Percentiles rank a stretch among this genome's conserved stretches.
Evolutionary conservation across 345 rosid species (phyloP).

Genomic region (Populus pruinosa): DNA sequence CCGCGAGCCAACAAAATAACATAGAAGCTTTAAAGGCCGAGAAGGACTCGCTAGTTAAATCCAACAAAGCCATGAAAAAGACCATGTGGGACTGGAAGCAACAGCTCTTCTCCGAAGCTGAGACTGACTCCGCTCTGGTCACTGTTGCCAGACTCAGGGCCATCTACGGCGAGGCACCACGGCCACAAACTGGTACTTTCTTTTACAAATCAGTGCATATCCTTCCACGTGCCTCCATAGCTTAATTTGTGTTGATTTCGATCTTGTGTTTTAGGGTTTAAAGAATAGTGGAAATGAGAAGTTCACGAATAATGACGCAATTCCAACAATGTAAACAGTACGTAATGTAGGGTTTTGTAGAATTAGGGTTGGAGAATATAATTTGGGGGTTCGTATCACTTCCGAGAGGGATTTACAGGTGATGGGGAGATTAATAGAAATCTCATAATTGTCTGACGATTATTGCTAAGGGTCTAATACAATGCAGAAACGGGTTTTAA

Average conservation of each 20-base stretch:
- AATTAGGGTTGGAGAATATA: no score
- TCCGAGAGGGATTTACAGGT: background rate
- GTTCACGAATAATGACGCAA: no score
- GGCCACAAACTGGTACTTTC: constrained; percentile 35
- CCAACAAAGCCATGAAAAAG: constrained; percentile 60
- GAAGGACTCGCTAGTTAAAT: constrained; percentile 47
- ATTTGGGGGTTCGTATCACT: no score
- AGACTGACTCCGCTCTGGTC: constrained; percentile 44
- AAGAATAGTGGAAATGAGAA: no score
- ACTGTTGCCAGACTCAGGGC: constrained; percentile 64
- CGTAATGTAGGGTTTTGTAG: no score
- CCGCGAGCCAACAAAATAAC: constrained; percentile 58
- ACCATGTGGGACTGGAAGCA: constrained; percentile 88
- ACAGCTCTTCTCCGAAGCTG: constrained; percentile 74
- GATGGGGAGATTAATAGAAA: background rate
- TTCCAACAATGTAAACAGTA: no score
- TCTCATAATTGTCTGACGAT: no score
- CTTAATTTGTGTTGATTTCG: background rate
- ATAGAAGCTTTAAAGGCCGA: constrained; percentile 53
- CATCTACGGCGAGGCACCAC: constrained; percentile 64
- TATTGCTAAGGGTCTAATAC: no score
- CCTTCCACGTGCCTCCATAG: no score
- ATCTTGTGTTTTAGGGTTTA: background rate
- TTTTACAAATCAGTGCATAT: background rate
- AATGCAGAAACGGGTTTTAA: no score